Conservation (phyloP, 495 filamentous ascomycete species). For the Penicillium canescens region DNA sequence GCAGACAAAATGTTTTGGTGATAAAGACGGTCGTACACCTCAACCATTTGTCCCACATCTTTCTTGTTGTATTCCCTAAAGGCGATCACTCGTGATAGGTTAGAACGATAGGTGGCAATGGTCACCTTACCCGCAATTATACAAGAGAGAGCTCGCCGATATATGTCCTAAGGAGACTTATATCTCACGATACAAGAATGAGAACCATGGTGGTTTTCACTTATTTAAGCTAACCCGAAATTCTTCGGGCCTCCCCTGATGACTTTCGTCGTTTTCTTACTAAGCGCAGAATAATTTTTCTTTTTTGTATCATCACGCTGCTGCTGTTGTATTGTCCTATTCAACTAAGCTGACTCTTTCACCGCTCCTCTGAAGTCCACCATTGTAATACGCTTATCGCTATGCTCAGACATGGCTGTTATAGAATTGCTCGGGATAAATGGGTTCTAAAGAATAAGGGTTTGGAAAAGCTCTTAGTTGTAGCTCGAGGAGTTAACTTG, state of each 20-base stretch:
- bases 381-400: slow-evolving; percentile 7
- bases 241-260: slow-evolving; percentile 1
- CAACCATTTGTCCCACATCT: not conserved
- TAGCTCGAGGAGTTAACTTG: no score
- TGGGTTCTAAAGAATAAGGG: no score
- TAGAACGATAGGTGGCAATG: slow-evolving; percentile 1
- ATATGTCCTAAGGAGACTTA: slow-evolving; percentile 18
- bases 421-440: not conserved
- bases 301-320: slow-evolving; percentile 1
- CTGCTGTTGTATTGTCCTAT: not conserved
- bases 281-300: not conserved
- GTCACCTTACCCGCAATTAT: slow-evolving; percentile 7
- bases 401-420: slow-evolving; percentile 1
- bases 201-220: not conserved
- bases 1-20: slow-evolving; percentile 12
- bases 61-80: slow-evolving; percentile 1
- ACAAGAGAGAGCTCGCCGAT: slow-evolving; percentile 1
- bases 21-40: not conserved
- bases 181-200: slow-evolving; percentile 4
- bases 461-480: no score
- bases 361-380: not conserved
- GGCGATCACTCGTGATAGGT: not conserved
- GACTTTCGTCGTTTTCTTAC: slow-evolving; percentile 1
- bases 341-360: not conserved
- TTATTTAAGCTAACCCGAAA: slow-evolving; percentile 5